A percentile compares a stretch with the other conserved stretches of the same genome.
Conservation (phyloP, 2,329 filamentous ascomycete species). For the Arachnomyces sp. region DNA sequence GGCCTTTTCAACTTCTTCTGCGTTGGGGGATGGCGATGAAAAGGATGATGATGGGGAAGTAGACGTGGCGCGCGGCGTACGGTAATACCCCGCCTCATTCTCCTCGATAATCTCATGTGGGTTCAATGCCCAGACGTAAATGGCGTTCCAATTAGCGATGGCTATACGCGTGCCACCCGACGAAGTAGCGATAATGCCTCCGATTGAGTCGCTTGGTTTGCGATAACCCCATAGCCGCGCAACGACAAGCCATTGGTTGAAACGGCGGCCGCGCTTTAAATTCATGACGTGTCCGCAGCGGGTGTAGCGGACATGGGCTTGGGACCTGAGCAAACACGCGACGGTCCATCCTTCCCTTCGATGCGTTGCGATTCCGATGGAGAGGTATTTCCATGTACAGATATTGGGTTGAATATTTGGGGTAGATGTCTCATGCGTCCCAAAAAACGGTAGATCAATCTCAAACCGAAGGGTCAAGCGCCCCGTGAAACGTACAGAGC, state of each 20-base stretch:
- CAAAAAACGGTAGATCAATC: conserved; percentile 34
- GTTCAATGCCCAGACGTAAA: conserved; percentile 34
- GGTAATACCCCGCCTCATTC: conserved; percentile 24
- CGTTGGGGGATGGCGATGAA: too few species aligned
- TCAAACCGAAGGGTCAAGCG: conserved; percentile 24
- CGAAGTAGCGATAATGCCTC: conserved; percentile 31
- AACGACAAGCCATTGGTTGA: conserved; percentile 28
- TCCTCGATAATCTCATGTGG: conserved; percentile 29
- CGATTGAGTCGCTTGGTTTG: conserved; percentile 26
- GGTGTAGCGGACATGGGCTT: conserved; percentile 18
- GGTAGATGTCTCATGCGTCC: conserved; percentile 22
- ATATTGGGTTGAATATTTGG: conserved; percentile 6
- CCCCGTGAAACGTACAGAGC: conserved; percentile 18
- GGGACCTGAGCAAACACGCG: conserved; percentile 31
- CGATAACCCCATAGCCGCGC: conserved; percentile 30
- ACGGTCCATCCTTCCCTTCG: conserved; percentile 23
- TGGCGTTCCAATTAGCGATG: conserved; percentile 33
- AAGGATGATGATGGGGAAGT: background rate
- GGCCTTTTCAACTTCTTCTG: too few species aligned
- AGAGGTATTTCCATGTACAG: conserved; percentile 34
- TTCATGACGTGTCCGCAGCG: conserved; percentile 28
- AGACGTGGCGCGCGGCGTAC: conserved; percentile 16
- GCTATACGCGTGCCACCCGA: conserved; percentile 30
- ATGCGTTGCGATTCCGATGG: conserved; percentile 30
- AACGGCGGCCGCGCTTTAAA: conserved; percentile 32